These are phyloP conservation scores for Candida neerlandica DNA, from an alignment of 1,139 yeast genomes.

Conservation along the genomic window DNA sequence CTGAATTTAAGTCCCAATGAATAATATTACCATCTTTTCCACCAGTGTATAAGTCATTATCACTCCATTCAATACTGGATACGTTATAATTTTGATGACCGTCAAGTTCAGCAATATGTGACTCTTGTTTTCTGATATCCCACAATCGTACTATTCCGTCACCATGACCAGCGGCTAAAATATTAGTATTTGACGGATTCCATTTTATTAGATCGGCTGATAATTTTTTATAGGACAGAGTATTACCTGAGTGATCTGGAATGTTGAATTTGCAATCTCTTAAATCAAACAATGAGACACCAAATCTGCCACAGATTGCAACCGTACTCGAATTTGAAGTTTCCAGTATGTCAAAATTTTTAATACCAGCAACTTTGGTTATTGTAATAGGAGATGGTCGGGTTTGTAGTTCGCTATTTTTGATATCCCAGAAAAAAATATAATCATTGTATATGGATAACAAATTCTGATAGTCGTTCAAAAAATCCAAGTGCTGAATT, in stretches of 20 bases:
- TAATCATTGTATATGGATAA: slow-evolving; percentile 64
- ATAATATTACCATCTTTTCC: slow-evolving; percentile 72
- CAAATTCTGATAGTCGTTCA: slow-evolving; percentile 27
- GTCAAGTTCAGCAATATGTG: slow-evolving; percentile 47
- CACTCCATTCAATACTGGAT: slow-evolving; percentile 64
- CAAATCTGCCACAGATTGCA: slow-evolving; percentile 70
- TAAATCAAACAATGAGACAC: slow-evolving; percentile 69
- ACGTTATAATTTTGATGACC: slow-evolving; percentile 58
- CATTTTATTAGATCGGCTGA: slow-evolving; percentile 54
- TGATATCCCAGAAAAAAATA: slow-evolving; percentile 72
- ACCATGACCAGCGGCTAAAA: slow-evolving; percentile 67
- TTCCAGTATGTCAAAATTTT: slow-evolving; percentile 54
- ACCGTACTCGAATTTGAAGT: slow-evolving; percentile 33
- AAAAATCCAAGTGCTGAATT: slow-evolving; percentile 32
- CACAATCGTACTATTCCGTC: slow-evolving; percentile 66
- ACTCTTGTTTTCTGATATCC: slow-evolving; percentile 70
- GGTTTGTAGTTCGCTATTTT: slow-evolving; percentile 48
- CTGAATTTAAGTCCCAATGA: slow-evolving; percentile 65
- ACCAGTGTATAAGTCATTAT: slow-evolving; percentile 62
- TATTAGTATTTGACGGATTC: slow-evolving; percentile 61
- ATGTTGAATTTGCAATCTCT: slow-evolving; percentile 46
- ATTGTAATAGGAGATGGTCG: slow-evolving; percentile 53
- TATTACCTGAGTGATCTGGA: slow-evolving; percentile 24
- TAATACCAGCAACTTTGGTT: slow-evolving; percentile 53
- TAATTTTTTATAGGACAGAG: slow-evolving; percentile 19